Conservation (phyloP, 768 basidiomycete genomes). For the Pisolithus albus region DNA sequence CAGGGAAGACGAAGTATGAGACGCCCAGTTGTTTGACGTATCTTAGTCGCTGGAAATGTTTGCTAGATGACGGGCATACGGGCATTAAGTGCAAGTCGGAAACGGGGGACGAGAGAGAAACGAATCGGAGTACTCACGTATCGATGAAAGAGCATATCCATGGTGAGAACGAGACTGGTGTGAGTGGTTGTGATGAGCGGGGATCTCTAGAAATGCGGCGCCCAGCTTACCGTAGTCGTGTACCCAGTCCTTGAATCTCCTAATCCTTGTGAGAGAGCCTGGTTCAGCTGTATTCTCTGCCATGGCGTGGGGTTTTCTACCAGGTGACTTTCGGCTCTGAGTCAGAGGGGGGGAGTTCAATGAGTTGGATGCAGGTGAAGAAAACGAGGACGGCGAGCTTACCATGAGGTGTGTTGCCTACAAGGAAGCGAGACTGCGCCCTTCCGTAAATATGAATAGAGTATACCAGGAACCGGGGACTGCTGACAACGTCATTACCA, state of each 20-base stretch:
- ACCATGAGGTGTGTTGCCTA: too few relatives aligned
- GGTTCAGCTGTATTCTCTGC: too few relatives aligned
- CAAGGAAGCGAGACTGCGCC: too few relatives aligned
- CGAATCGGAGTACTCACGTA: constrained; percentile 38
- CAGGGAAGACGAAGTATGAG: constrained; percentile 68
- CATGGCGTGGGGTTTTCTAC: too few relatives aligned
- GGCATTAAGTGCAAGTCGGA: not conserved
- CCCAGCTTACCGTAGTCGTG: constrained; percentile 35
- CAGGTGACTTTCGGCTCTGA: too few relatives aligned
- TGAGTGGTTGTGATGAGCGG: not conserved
- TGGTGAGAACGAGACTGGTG: constrained; percentile 24
- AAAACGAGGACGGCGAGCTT: too few relatives aligned
- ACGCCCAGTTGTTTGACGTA: constrained; percentile 77
- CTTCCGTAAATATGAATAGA: too few relatives aligned
- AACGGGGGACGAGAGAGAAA: too few relatives aligned
- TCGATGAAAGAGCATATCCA: constrained; percentile 52
- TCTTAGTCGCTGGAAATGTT: constrained; percentile 72
- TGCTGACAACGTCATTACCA: too few relatives aligned
- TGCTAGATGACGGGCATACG: constrained; percentile 28
- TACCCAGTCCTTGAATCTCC: constrained; percentile 34
- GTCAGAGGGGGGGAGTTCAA: too few relatives aligned
- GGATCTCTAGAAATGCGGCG: not conserved
- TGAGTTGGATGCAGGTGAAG: too few relatives aligned
- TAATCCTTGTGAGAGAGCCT: not conserved
- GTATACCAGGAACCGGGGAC: too few relatives aligned